Evolutionary conservation across 768 basidiomycete species (phyloP).

Genomic region (Russula brevipes): DNA sequence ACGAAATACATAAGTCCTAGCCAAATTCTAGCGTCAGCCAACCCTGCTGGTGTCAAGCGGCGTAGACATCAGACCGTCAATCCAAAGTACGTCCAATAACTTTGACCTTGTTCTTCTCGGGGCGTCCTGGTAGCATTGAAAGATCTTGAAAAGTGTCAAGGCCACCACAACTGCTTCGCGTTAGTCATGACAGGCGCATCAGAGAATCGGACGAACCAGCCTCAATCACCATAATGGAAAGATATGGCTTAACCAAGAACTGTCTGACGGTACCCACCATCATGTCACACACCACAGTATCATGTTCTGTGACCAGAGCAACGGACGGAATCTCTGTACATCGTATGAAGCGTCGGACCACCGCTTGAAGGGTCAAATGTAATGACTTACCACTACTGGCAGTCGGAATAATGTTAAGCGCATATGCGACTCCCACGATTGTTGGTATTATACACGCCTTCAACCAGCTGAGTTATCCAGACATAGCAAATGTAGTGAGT

Average conservation of each 20-base stretch:
- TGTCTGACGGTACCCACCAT: neutral
- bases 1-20: constrained; percentile 22
- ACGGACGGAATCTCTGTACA: no score
- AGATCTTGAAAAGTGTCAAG: constrained; percentile 15
- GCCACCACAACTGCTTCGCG: constrained; percentile 2
- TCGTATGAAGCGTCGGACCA: no score
- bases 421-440: no score
- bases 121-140: neutral
- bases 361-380: no score
- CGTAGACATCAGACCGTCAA: neutral
- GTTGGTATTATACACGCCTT: no score
- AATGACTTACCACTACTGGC: no score
- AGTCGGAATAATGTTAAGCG: no score
- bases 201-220: constrained; percentile 4
- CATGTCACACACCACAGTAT: no score
- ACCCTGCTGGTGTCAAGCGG: no score
- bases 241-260: constrained; percentile 9
- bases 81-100: constrained; percentile 19
- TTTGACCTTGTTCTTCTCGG: neutral
- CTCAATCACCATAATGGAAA: constrained; percentile 12
- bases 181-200: neutral
- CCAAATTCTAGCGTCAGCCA: neutral
- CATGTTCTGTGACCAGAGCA: no score
- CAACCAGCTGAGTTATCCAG: no score
- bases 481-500: no score